Evolutionary conservation across 495 filamentous ascomycete species (phyloP).

Genomic region (Symbiotaphrina buchneri): DNA sequence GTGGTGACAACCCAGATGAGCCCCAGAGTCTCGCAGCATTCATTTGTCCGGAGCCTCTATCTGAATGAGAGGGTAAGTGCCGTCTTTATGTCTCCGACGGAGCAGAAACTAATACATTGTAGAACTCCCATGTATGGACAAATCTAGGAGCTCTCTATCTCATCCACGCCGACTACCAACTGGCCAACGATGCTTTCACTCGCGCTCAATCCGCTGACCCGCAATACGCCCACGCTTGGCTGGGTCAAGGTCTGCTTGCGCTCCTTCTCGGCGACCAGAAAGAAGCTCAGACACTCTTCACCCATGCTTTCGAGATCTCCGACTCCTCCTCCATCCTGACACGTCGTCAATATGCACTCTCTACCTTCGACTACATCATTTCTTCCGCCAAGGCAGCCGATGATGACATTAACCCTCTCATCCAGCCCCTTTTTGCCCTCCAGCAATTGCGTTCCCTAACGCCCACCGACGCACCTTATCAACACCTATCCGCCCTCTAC

Average conservation of each 20-base stretch:
- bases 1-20: slow-evolving; percentile 71
- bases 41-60: slow-evolving; percentile 78
- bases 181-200: slow-evolving; percentile 77
- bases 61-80: slow-evolving; percentile 45
- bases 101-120: too few species aligned
- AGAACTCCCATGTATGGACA: slow-evolving; percentile 63
- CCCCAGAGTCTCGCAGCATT: slow-evolving; percentile 76
- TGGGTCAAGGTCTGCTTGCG: slow-evolving; percentile 78
- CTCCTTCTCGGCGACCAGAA: slow-evolving; percentile 42
- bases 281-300: slow-evolving; percentile 68
- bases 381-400: slow-evolving; percentile 26
- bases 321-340: slow-evolving; percentile 45
- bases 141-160: slow-evolving; percentile 78
- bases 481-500: slow-evolving; percentile 61
- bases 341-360: slow-evolving; percentile 54
- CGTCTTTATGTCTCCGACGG: background rate
- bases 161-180: slow-evolving; percentile 53
- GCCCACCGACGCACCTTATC: slow-evolving; percentile 40
- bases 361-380: slow-evolving; percentile 57
- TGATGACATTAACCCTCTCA: slow-evolving; percentile 34
- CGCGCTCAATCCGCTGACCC: slow-evolving; percentile 85
- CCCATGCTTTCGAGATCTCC: slow-evolving; percentile 89
- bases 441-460: slow-evolving; percentile 50
- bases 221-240: slow-evolving; percentile 78
- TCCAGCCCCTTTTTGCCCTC: slow-evolving; percentile 71